Base-by-base conservation (phyloP, 352 stramenopile genomes). In the Phytopythium kandeliae region DNA sequence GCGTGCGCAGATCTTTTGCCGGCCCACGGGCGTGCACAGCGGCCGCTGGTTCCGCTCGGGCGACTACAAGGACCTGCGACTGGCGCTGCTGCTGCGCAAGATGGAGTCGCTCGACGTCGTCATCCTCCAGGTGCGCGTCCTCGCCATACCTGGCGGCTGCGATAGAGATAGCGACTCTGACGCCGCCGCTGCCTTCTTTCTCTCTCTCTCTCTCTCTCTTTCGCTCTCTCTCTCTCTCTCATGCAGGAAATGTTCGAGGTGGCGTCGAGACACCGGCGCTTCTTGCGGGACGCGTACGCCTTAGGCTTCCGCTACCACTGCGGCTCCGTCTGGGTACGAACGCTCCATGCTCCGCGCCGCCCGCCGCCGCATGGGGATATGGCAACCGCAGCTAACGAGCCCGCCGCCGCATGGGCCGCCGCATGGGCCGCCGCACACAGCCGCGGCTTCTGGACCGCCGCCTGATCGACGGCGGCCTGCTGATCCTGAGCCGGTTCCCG, bases 401-500 rank as follows among this genome's bases (percentile, higher is more conserved):
- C n/a, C n/a, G n/a, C n/a, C n/a, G n/a, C n/a, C n/a, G n/a, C n/a
- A n/a, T n/a, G n/a, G n/a, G n/a, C n/a, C n/a, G n/a, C n/a, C n/a
- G n/a, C n/a, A n/a, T n/a, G n/a, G n/a, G n/a, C n/a, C n/a, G n/a
- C n/a, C n/a, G n/a, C n/a, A n/a, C 42, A 10, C 26, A 71, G 57
- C 82, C 82, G 12, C 54, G 54, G 7, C 48, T 90, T 4, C 51
- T 71, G 24, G 71, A 84, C 45, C 65, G 58, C 1, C 65, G 65
- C 21, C 60, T 92, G 11, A 87, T 92, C 51, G 82, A 90, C 43
- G 82, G 78, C 17, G 82, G 82, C 17, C 60, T 92, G 19, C 47
- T 92, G 34, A 90, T 92, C 37, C 75, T 92, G n/a, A 90, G 78
- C 48, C 82, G 82, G 31, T 92, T 79, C 51, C 82, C 82, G 25